Base-by-base conservation (phyloP, 2,329 filamentous ascomycete genomes). In the Cordyceps militaris region DNA sequence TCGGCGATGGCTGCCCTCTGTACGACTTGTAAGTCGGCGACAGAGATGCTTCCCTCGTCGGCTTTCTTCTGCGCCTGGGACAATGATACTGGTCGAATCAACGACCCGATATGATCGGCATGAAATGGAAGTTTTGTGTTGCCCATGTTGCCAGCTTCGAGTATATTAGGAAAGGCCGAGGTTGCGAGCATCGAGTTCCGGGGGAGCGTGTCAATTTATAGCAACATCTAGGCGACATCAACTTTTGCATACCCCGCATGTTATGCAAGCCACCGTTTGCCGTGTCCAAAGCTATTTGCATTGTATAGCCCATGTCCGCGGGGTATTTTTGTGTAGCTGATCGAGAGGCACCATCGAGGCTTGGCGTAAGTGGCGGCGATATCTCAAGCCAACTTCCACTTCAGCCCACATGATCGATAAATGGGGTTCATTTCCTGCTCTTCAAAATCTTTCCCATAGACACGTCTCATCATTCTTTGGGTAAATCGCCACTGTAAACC, bases 91-190 rank as follows among this genome's bases (percentile, higher is more conserved):
- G 87, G 86, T 32, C 87, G 84, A 59, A 89, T 80, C 32, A 90
- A 76, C 14, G 86, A 89, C 51, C 87, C 87, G 61, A 88, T 79
- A 63, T 90, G 87, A 72, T 90, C 87, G 60, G 86, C 85, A 67
- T 87, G 80, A 72, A 88, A 89, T 51, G 84, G 86, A 11, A 73
- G 68, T 57, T 66, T 66, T 34, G 65, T 62, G 38, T 26, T 50
- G 13, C 16, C 28, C 47, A 58, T 44, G 36, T 43, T 44, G 46
- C 13, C 10, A 26, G 19, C 55, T 61, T 23, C n/a, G 40, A 5
- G 28, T 16, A 32, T n/a, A 16, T 6, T n/a, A 26, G 14, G 10
- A 16, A 21, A 24, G 40, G 21, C 13, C 2, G 4, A 24, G 4
- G n/a, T 19, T 21, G 19, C 16, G 32, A 51, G 32, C 21, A 26